phyloP scores from a whole-genome alignment of 1,284 basidiomycete species.

The Puccinia coronata region DNA sequence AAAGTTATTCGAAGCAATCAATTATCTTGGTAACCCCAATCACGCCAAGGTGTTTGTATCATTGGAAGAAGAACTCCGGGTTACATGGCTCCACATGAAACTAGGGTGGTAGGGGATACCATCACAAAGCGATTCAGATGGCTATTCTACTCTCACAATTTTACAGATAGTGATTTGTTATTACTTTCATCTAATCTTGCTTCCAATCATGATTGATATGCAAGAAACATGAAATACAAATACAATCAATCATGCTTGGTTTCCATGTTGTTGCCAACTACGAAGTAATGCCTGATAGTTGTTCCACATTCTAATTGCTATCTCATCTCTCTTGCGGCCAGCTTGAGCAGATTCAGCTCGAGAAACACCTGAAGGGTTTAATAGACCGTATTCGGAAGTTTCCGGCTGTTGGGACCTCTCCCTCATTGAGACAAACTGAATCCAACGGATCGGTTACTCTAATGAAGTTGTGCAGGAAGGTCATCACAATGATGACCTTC shows the following conservation, averaged over 20 bases:
- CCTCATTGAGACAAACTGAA: background rate
- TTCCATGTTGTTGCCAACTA: background rate
- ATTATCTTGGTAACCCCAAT: no score
- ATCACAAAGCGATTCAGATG: no score
- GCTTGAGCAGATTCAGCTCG: background rate
- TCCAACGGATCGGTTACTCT: background rate
- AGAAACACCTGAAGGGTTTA: background rate
- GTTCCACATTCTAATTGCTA: slow-evolving; percentile 7
- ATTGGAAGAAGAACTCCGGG: no score
- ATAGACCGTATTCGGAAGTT: background rate
- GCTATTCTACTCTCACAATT: no score
- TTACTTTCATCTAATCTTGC: no score
- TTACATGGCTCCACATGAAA: background rate
- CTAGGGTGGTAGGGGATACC: no score
- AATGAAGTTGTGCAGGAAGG: slow-evolving; percentile 10
- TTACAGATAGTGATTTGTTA: no score
- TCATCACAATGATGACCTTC: slow-evolving; percentile 17
- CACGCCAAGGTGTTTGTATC: no score
- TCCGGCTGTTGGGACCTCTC: background rate
- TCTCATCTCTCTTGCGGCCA: background rate
- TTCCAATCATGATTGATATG: no score
- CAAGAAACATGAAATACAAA: no score
- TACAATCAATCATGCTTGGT: background rate
- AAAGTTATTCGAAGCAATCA: no score
- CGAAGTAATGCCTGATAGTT: background rate